Base-by-base conservation (phyloP, 257 asterid species). In the Plantago elongata region DNA sequence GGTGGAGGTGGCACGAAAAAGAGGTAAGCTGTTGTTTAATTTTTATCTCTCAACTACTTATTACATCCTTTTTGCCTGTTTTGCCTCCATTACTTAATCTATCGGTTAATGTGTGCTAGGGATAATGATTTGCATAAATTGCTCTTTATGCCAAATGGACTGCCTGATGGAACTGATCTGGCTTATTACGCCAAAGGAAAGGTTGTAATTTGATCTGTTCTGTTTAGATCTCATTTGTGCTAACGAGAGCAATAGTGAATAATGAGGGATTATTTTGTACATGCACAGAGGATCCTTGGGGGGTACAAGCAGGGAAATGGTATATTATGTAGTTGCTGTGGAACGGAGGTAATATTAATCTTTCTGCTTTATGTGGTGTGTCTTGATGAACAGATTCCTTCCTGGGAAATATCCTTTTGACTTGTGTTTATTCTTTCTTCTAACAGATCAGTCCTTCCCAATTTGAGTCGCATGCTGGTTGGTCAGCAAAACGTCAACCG, bases 401-500 rank as follows among this genome's bases (percentile, higher is more conserved):
- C 54, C 67, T 52, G 47, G 12, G 40, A 22, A 9, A 62, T 57
- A 22, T 57, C 43, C 46, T 14, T 68, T 47, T 59, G 47, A 57
- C 72, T 56, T 18, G 29, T 64, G 61, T 34, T 66, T 29, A 42
- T 64, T 61, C 57, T 34, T 45, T 61, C 14, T 51, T 62, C 50
- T 22, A 29, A 68, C 92, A 93, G 99, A 82, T 93, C 45, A 93
- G 99, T 81, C 99, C 99, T n/a, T 92, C 99, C 48, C 97, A 86
- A 75, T 92, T 92, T 62, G 99, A 92, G 80, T 72, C 99, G 71
- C 99, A 92, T 70, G 96, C 99, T 77, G 99, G 99, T 55, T 83
- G 94, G 92, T 85, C 97, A 17, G 99, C 95, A 57, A 92, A 92
- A 71, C 90, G 99, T 57, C 99, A 89, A 75, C 99, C 99, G 99